Percentiles rank a stretch among this genome's conserved stretches.
Conservation (phyloP, 805 yeast species). For the Yamadazyma paraphyllophila region DNA sequence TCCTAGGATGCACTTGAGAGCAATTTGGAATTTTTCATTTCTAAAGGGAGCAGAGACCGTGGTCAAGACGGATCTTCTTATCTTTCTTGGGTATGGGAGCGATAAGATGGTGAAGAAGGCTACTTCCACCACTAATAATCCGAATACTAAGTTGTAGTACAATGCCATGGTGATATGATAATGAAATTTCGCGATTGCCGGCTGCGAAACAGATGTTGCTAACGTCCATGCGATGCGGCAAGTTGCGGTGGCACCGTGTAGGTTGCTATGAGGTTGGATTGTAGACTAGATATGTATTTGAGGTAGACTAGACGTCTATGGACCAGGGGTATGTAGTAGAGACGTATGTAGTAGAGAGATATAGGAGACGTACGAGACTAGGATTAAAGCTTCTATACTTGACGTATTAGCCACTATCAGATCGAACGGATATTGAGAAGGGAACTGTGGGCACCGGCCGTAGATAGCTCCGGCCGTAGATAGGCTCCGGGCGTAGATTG, state of each 20-base stretch:
- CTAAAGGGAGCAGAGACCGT: constrained; percentile 67
- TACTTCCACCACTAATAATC: constrained; percentile 77
- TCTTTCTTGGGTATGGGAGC: constrained; percentile 75
- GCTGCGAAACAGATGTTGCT: background rate
- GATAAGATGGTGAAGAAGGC: constrained; percentile 74
- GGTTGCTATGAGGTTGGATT: background rate
- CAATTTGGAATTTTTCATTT: constrained; percentile 68
- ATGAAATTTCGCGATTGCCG: background rate
- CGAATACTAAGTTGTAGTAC: constrained; percentile 57
- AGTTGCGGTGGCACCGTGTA: background rate
- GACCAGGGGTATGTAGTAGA: too few relatives aligned
- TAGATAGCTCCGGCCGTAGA: too few relatives aligned
- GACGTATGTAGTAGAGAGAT: too few relatives aligned
- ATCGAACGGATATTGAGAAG: too few relatives aligned
- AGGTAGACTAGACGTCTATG: too few relatives aligned
- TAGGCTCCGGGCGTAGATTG: too few relatives aligned
- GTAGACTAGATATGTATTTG: too few relatives aligned
- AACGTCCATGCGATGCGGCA: background rate
- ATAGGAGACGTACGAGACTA: too few relatives aligned
- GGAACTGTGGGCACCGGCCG: too few relatives aligned
- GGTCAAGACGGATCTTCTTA: constrained; percentile 66
- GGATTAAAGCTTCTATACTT: too few relatives aligned
- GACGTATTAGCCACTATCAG: too few relatives aligned
- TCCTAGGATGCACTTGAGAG: constrained; percentile 76
- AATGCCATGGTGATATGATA: constrained; percentile 33